Conservation (phyloP, 2,329 filamentous ascomycete genomes). For the Arthrobotrys megalospora region DNA sequence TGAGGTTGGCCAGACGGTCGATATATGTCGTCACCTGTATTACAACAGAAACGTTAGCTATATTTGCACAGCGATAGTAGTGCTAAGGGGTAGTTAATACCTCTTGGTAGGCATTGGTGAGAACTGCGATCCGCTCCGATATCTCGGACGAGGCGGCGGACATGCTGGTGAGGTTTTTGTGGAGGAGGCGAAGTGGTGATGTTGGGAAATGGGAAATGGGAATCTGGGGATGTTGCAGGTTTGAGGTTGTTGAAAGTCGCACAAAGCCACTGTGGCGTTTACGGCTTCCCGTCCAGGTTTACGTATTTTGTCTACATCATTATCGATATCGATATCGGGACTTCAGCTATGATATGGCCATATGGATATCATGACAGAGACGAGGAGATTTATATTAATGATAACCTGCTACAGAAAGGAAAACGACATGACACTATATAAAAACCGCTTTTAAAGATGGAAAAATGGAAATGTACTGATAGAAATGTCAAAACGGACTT, state of each 20-base stretch:
- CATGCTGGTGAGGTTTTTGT: slow-evolving; percentile 16
- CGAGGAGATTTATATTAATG: slow-evolving; percentile 13
- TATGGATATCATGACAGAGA: background rate
- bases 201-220: background rate
- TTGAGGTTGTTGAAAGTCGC: slow-evolving; percentile 17
- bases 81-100: slow-evolving; percentile 40
- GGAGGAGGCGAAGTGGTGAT: background rate
- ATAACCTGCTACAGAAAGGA: slow-evolving; percentile 2
- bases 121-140: slow-evolving; percentile 62
- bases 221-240: slow-evolving; percentile 4
- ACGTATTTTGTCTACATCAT: background rate
- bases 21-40: slow-evolving; percentile 70
- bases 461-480: background rate
- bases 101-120: slow-evolving; percentile 63
- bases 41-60: slow-evolving; percentile 35
- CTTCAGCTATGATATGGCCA: background rate
- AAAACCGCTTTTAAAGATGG: slow-evolving; percentile 16
- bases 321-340: background rate
- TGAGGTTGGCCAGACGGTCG: slow-evolving; percentile 73
- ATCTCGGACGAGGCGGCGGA: slow-evolving; percentile 60
- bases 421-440: slow-evolving; percentile 17
- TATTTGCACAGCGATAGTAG: background rate
- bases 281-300: too few relatives aligned
- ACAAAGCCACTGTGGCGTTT: slow-evolving; percentile 29
- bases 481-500: background rate